Conservation (phyloP, 108 stramenopile species). For the Parmales sp. region DNA sequence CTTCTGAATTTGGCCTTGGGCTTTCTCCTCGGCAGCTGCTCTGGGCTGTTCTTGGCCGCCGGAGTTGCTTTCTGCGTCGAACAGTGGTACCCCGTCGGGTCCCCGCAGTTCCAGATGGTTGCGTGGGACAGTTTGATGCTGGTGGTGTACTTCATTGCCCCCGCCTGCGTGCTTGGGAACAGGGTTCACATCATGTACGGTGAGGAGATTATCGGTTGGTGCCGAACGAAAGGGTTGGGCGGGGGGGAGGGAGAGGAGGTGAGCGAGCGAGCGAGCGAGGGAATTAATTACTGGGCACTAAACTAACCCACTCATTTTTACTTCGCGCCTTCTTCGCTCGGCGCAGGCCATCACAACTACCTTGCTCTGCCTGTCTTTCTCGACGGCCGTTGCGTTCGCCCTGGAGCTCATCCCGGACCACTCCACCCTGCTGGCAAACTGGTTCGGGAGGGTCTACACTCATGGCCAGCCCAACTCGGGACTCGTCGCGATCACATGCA, state of each 20-base stretch:
- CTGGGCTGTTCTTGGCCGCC: neutral
- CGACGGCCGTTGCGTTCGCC: too few species aligned
- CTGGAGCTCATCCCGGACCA: too few species aligned
- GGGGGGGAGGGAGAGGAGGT: too few species aligned
- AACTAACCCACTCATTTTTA: too few species aligned
- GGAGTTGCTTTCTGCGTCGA: neutral
- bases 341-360: too few species aligned
- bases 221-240: neutral
- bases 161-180: neutral
- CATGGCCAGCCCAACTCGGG: constrained; percentile 6
- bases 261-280: neutral
- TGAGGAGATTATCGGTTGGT: neutral
- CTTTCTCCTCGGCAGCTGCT: too few species aligned
- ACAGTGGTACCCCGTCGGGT: constrained; percentile 8
- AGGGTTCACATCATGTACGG: neutral
- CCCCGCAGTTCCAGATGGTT: constrained; percentile 8
- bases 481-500: neutral
- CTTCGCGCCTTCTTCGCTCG: too few species aligned
- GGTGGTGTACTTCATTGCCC: neutral
- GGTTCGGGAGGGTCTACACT: neutral
- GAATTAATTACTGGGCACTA: neutral
- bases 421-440: neutral
- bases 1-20: too few species aligned
- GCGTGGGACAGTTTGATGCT: neutral
- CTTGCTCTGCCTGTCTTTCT: too few species aligned